A percentile compares a stretch with the other conserved stretches of the same genome.
Conservation (phyloP, 257 asterid genomes). For the Euphrasia confusa region DNA sequence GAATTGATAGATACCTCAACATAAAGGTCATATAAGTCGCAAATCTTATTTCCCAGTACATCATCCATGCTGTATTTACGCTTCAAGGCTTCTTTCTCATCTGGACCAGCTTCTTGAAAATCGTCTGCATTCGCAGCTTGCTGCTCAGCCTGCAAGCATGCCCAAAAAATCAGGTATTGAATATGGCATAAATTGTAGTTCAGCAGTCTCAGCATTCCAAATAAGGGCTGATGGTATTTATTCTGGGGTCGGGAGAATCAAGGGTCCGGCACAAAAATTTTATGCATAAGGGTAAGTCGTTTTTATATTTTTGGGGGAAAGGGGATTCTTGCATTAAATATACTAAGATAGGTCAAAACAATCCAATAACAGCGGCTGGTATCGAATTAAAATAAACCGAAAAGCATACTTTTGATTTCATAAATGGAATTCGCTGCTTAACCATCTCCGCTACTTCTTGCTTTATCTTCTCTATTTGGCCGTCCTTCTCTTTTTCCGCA, state of each 20-base stretch:
- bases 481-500: slow-evolving; percentile 81
- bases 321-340: not conserved
- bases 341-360: not conserved
- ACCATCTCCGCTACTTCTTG: slow-evolving; percentile 81
- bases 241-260: slow-evolving; percentile 6
- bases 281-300: slow-evolving; percentile 14
- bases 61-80: slow-evolving; percentile 62
- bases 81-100: slow-evolving; percentile 60
- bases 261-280: slow-evolving; percentile 10
- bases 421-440: slow-evolving; percentile 40
- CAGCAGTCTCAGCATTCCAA: slow-evolving; percentile 17
- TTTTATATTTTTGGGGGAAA: not conserved
- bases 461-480: slow-evolving; percentile 59
- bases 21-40: slow-evolving; percentile 80
- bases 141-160: slow-evolving; percentile 55
- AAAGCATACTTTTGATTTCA: slow-evolving; percentile 64
- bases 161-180: slow-evolving; percentile 2
- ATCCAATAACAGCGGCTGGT: slow-evolving; percentile 20
- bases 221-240: slow-evolving; percentile 6
- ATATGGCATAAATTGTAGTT: not conserved
- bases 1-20: slow-evolving; percentile 45
- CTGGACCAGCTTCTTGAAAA: slow-evolving; percentile 60
- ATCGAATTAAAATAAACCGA: not conserved
- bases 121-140: slow-evolving; percentile 58
- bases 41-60: slow-evolving; percentile 70